These are phyloP conservation scores for Phytophthora brassicae DNA, from an alignment of 352 stramenopile species.

Conservation along the genomic window DNA sequence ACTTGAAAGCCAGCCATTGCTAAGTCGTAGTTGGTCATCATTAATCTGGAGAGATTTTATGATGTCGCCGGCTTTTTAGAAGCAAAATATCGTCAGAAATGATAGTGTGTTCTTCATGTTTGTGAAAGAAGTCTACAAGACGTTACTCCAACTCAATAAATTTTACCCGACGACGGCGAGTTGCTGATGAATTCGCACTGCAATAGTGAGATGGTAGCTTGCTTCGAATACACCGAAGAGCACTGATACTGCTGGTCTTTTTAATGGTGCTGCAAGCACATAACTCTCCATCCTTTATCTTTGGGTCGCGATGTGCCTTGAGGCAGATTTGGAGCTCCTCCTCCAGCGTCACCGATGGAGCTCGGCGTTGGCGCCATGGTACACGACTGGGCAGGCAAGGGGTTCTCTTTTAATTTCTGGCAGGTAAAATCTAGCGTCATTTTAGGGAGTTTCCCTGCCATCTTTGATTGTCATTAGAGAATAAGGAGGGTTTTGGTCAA, in stretches of 20 bases:
- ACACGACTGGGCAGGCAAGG: too few relatives aligned
- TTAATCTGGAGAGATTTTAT: constrained; percentile 2
- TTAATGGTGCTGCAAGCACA: too few relatives aligned
- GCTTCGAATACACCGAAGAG: too few relatives aligned
- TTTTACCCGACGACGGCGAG: neutral
- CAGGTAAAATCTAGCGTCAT: neutral
- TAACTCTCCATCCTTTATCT: too few relatives aligned
- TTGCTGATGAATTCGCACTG: neutral
- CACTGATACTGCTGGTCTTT: too few relatives aligned
- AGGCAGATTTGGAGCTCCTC: too few relatives aligned
- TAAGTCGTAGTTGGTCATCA: constrained; percentile 10
- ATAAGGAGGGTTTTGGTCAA: too few relatives aligned
- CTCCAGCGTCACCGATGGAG: too few relatives aligned
- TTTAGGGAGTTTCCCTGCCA: constrained; percentile 1
- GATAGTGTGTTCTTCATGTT: constrained; percentile 1
- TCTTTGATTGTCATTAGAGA: neutral
- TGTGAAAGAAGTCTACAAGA: constrained; percentile 1
- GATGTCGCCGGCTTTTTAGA: constrained; percentile 3
- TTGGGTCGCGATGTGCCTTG: too few relatives aligned
- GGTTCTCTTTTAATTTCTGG: too few relatives aligned
- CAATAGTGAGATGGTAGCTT: neutral
- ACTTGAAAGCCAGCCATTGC: constrained; percentile 12
- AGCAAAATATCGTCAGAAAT: constrained; percentile 10
- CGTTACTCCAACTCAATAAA: neutral
- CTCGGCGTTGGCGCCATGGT: too few relatives aligned